These are phyloP conservation scores for Diaporthe australafricana DNA, from an alignment of 2,329 filamentous ascomycete species.

Conservation along the genomic window DNA sequence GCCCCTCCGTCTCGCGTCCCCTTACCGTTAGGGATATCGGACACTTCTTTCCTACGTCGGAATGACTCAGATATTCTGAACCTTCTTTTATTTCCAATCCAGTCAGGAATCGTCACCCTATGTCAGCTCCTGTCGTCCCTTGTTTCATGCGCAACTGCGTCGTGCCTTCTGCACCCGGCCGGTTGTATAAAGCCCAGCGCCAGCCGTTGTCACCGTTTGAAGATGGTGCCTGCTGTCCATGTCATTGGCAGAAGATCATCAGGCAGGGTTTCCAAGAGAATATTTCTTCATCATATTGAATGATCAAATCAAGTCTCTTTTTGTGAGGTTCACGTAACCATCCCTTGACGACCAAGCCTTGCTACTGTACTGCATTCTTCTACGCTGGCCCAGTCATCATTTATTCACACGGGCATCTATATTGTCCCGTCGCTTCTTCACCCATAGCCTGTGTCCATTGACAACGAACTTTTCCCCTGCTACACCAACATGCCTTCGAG, in stretches of 20 bases:
- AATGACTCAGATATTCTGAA: constrained; percentile 34
- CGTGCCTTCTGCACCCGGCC: neutral
- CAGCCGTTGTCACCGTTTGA: constrained; percentile 16
- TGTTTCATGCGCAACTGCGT: constrained; percentile 31
- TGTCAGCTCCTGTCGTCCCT: neutral
- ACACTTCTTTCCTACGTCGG: constrained; percentile 23
- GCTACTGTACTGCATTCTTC: neutral
- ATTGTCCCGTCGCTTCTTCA: neutral
- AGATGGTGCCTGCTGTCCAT: constrained; percentile 2
- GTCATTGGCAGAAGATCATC: neutral
- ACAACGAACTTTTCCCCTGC: neutral
- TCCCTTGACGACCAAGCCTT: neutral
- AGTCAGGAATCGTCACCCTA: neutral
- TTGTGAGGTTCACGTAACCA: neutral
- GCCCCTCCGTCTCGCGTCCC: constrained; percentile 28
- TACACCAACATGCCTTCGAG: constrained; percentile 14
- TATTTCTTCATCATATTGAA: neutral
- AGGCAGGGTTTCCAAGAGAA: constrained; percentile 1
- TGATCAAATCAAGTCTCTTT: neutral
- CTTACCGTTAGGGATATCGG: constrained; percentile 28
- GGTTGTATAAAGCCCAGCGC: constrained; percentile 1
- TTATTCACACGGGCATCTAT: neutral
- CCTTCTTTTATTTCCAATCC: constrained; percentile 25
- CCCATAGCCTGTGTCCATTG: neutral
- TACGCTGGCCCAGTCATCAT: constrained; percentile 3